Evolutionary conservation across 2,329 filamentous ascomycete species (phyloP).

Genomic region (Metarhizium brunneum): DNA sequence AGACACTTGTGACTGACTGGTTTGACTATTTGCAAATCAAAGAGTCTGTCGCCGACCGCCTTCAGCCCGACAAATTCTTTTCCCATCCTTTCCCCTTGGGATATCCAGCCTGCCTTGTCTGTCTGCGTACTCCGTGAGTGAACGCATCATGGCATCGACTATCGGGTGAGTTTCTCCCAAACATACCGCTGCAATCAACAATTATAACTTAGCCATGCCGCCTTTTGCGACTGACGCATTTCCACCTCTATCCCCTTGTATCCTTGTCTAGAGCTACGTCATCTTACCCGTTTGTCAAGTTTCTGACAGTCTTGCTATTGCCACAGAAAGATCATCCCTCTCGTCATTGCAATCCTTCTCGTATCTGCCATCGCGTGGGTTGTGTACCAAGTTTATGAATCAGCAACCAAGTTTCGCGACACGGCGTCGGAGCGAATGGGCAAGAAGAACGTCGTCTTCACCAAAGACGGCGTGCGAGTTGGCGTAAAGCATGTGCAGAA

Average conservation of each 20-base stretch:
- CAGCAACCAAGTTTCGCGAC: slow-evolving; percentile 54
- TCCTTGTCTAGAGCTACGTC: not conserved
- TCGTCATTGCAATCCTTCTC: slow-evolving; percentile 53
- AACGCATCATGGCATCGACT: slow-evolving; percentile 6
- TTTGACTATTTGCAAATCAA: too few relatives aligned
- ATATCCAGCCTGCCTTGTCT: not conserved
- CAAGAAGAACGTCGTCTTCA: slow-evolving; percentile 66
- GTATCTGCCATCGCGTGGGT: slow-evolving; percentile 51
- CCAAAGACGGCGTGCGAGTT: slow-evolving; percentile 64
- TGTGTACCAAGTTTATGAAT: slow-evolving; percentile 64
- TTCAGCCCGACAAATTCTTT: too few relatives aligned
- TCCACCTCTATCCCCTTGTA: not conserved
- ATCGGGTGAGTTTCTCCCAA: slow-evolving; percentile 1
- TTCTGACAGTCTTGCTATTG: not conserved
- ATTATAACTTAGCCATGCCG: not conserved
- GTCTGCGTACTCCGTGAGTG: not conserved
- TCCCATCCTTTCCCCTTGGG: not conserved
- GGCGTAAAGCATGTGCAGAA: slow-evolving; percentile 58
- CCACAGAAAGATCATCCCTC: slow-evolving; percentile 53
- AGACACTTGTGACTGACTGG: too few relatives aligned
- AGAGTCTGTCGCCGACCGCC: too few relatives aligned
- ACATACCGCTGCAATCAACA: not conserved
- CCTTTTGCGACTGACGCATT: not conserved
- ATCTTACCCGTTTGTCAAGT: not conserved
- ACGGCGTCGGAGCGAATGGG: slow-evolving; percentile 61